These are phyloP conservation scores for Mucor racemosus DNA, from an alignment of 371 early-diverging fungal genomes.

Conservation along the genomic window DNA sequence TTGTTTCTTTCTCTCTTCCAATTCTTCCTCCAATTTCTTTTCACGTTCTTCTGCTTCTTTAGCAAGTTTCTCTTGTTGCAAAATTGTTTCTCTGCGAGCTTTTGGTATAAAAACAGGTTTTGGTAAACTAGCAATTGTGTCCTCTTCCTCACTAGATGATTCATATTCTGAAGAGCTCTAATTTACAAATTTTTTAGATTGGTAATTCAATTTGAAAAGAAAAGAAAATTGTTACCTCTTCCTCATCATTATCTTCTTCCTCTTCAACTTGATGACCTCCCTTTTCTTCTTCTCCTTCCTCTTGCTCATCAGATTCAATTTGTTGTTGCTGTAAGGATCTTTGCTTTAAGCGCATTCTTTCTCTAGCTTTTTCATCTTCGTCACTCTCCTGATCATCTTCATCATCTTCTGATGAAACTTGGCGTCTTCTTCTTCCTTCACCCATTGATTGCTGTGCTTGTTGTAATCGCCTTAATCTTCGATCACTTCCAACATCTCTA, in stretches of 20 bases:
- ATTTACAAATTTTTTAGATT: neutral
- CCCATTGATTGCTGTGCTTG: conserved; percentile 37
- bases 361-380: conserved; percentile 48
- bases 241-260: neutral
- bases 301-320: conserved; percentile 22
- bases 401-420: conserved; percentile 31
- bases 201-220: neutral
- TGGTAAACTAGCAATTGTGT: conserved; percentile 50
- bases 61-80: conserved; percentile 64
- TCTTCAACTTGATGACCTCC: conserved; percentile 39
- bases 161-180: conserved; percentile 69
- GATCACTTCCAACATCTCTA: conserved; percentile 47
- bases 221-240: neutral
- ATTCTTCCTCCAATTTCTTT: conserved; percentile 51
- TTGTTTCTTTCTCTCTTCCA: conserved; percentile 73
- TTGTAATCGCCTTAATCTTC: conserved; percentile 48
- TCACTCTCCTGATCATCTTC: conserved; percentile 34
- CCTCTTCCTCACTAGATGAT: conserved; percentile 62
- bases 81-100: conserved; percentile 70
- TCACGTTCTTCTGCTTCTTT: conserved; percentile 67
- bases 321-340: conserved; percentile 38
- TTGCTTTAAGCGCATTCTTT: conserved; percentile 52
- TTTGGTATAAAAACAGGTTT: conserved; percentile 90
- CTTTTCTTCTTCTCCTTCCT: conserved; percentile 37
- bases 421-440: conserved; percentile 46